Percentiles rank a stretch among this genome's conserved stretches.
These are phyloP conservation scores for Volvox reticuliferus DNA, from an alignment of 139 green algal species.

Conservation along the genomic window DNA sequence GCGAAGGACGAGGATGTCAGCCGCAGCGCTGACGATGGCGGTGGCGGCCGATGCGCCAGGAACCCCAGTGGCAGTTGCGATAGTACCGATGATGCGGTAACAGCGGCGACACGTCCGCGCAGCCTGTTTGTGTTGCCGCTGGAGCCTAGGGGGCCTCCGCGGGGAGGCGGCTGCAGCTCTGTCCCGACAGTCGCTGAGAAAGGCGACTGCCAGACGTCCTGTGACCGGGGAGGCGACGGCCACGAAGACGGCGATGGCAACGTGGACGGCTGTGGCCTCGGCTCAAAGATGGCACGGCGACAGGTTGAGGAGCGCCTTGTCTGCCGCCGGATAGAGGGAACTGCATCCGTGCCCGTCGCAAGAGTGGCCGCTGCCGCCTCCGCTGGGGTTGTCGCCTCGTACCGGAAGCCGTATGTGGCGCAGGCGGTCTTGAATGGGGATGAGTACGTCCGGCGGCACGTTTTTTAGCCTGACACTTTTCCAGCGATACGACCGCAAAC, in stretches of 20 bases:
- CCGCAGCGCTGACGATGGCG: background rate
- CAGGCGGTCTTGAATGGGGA: too few relatives aligned
- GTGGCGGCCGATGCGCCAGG: background rate
- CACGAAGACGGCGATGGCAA: background rate
- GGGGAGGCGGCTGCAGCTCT: background rate
- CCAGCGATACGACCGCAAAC: too few relatives aligned
- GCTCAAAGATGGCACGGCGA: too few relatives aligned
- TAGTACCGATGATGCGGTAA: background rate
- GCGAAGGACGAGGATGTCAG: background rate
- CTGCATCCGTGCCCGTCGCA: too few relatives aligned
- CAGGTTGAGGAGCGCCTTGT: too few relatives aligned
- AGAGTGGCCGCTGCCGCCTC: too few relatives aligned
- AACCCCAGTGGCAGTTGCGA: constrained; percentile 6
- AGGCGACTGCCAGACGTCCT: background rate
- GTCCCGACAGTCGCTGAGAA: background rate
- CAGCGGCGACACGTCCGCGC: background rate
- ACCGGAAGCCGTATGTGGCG: too few relatives aligned
- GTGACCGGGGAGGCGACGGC: background rate
- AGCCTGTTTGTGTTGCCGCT: background rate
- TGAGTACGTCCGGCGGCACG: too few relatives aligned
- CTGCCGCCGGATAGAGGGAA: too few relatives aligned
- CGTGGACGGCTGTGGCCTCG: background rate
- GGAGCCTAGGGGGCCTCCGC: background rate
- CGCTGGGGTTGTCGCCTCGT: too few relatives aligned
- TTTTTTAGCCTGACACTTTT: too few relatives aligned